These are phyloP conservation scores for Pleurotus sapidus DNA, from an alignment of 768 basidiomycete genomes.

Conservation along the genomic window DNA sequence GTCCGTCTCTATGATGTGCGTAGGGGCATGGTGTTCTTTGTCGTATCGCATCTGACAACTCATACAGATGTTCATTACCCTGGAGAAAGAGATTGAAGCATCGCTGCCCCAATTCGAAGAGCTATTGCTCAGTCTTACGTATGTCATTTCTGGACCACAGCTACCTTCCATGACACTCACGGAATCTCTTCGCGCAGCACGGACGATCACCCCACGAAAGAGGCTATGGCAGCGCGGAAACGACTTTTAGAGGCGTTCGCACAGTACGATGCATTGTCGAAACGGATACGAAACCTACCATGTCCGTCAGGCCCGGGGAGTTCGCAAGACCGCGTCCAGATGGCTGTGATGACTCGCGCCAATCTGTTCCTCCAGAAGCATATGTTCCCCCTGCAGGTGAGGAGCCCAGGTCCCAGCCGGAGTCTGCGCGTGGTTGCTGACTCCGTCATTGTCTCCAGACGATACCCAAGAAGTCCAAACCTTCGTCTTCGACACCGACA, in stretches of 20 bases:
- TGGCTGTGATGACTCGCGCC: conserved; percentile 74
- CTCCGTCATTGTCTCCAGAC: conserved; percentile 27
- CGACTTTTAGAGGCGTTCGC: conserved; percentile 81
- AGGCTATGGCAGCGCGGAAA: conserved; percentile 72
- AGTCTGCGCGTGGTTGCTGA: neutral
- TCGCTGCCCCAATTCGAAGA: conserved; percentile 88
- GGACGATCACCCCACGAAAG: conserved; percentile 55
- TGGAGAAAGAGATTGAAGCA: conserved; percentile 92
- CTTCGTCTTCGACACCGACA: conserved; percentile 1
- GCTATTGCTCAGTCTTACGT: conserved; percentile 71
- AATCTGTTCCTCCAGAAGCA: conserved; percentile 84
- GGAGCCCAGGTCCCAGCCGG: conserved; percentile 7
- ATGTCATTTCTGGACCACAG: conserved; percentile 9
- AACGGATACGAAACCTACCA: conserved; percentile 76
- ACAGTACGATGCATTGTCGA: conserved; percentile 86
- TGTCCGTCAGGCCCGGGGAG: conserved; percentile 57
- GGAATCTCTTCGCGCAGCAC: conserved; percentile 21
- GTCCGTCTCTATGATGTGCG: conserved; percentile 68
- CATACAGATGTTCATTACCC: conserved; percentile 56
- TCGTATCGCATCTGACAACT: neutral
- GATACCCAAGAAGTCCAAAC: conserved; percentile 39
- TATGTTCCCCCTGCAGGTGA: conserved; percentile 83
- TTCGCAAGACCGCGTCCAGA: conserved; percentile 83
- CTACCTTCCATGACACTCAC: neutral
- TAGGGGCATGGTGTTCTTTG: neutral